Base-by-base conservation (phyloP, 352 stramenopile species). In the Phytopythium vexans region DNA sequence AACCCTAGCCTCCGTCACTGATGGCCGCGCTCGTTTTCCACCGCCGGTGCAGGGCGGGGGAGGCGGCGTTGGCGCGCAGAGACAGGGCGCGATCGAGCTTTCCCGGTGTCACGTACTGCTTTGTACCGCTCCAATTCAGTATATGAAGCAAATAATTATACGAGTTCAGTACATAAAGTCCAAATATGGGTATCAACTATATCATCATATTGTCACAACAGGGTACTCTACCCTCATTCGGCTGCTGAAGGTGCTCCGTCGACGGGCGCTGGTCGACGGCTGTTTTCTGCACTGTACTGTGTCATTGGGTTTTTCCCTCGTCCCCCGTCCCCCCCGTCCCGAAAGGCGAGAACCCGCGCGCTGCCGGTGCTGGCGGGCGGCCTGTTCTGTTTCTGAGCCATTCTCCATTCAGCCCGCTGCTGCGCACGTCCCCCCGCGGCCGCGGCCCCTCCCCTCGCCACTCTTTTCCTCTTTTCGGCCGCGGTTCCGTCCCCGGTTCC, bases 371-470 rank as follows among this genome's bases (percentile, higher is more conserved):
- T 48, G 10, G 15, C 15, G 4, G 33, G 27, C 33, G 9, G 51
- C 16, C 52, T 55, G 37, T 36, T 42, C 49, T n/a, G 60, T 64
- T 58, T 39, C 52, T 39, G 16, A 54, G 45, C 61, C 66, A 76
- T 54, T 73, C 57, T 66, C 52, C 54, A 49, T 71, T 76, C 33
- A 32, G 57, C 68, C 48, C 40, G 32, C 39, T 41, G 14, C 50
- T 31, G 6, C 49, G 10, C 38, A 67, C 49, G 44, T 68, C 55
- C 53, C 53, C 50, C 43, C 32, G 11, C 15, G 16, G 12, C 14
- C 27, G 21, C 47, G 43, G 56, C 58, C 46, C 51, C 49, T 49
- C 8, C 33, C 35, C 41, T 12, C 53, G 5, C 10, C 31, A 12
- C 46, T 27, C 41, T 16, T 15, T 7, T 27, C n/a, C 34, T 11